These are phyloP conservation scores for Hirschioporus abietinus DNA, from an alignment of 768 basidiomycete genomes.

Conservation along the genomic window DNA sequence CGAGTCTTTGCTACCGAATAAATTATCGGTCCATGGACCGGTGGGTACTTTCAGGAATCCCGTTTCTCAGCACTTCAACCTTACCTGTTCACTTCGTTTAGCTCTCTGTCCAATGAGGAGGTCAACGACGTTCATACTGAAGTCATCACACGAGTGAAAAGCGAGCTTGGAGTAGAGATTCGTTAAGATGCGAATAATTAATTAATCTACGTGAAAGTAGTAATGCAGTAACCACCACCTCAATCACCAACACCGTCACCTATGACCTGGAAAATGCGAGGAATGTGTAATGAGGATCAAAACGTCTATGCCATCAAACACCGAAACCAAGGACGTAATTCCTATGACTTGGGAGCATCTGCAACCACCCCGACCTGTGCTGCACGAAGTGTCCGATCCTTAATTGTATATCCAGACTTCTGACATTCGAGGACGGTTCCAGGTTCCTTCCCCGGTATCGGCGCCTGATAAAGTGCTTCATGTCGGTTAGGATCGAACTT, in stretches of 20 bases:
- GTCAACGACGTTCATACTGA: constrained; percentile 72
- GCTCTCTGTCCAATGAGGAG: constrained; percentile 87
- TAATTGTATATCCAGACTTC: constrained; percentile 90
- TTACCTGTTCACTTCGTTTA: constrained; percentile 23
- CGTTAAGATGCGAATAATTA: constrained; percentile 38
- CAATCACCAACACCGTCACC: constrained; percentile 3
- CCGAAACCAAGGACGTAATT: constrained; percentile 7
- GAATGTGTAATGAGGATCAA: neutral
- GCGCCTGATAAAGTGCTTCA: constrained; percentile 92
- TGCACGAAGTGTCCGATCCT: constrained; percentile 87
- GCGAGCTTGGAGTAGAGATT: constrained; percentile 79
- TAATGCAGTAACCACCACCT: constrained; percentile 5
- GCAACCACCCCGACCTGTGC: constrained; percentile 96
- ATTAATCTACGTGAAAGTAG: constrained; percentile 2
- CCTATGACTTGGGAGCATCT: constrained; percentile 37
- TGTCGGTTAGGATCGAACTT: constrained; percentile 92
- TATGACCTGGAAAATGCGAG: neutral
- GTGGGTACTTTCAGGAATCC: constrained; percentile 30
- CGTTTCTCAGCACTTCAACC: neutral
- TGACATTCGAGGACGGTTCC: constrained; percentile 89
- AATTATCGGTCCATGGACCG: constrained; percentile 97
- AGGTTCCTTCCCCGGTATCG: constrained; percentile 82
- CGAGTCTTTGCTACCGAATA: constrained; percentile 83
- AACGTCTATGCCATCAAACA: neutral
- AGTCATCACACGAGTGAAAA: constrained; percentile 49